phyloP scores from a whole-genome alignment of 192 early-diverging fungal species.

The Umbelopsis ramanniana region DNA sequence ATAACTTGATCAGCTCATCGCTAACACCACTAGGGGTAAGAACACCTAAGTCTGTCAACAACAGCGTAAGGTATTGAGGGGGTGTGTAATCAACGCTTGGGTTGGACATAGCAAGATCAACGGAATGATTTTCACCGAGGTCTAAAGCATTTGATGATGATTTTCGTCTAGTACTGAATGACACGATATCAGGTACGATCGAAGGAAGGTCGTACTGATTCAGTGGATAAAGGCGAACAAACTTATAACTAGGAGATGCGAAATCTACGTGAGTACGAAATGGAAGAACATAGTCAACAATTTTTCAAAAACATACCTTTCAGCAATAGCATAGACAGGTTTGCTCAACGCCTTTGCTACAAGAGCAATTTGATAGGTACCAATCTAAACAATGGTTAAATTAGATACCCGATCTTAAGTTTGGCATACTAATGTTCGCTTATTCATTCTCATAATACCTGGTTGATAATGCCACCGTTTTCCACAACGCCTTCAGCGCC shows the following conservation, averaged over 20 bases:
- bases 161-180: constrained; percentile 40
- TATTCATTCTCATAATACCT: constrained; percentile 42
- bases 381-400: constrained; percentile 63
- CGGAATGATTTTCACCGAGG: constrained; percentile 5
- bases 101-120: constrained; percentile 54
- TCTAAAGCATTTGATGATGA: constrained; percentile 18
- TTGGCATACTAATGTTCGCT: background rate
- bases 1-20: constrained; percentile 85
- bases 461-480: constrained; percentile 97
- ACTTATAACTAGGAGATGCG: constrained; percentile 81
- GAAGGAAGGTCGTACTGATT: constrained; percentile 94
- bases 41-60: constrained; percentile 92
- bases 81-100: constrained; percentile 94
- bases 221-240: constrained; percentile 93
- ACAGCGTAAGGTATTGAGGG: constrained; percentile 84
- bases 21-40: constrained; percentile 89
- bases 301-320: constrained; percentile 66
- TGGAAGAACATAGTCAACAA: background rate
- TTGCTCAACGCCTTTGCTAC: constrained; percentile 94
- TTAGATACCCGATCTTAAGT: background rate
- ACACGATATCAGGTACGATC: constrained; percentile 66
- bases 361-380: constrained; percentile 94
- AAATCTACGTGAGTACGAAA: background rate
- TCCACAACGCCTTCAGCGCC: constrained; percentile 98
- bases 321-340: constrained; percentile 93